Evolutionary conservation across 495 filamentous ascomycete genomes (phyloP).

Genomic region (Sphaerosporella brunnea): DNA sequence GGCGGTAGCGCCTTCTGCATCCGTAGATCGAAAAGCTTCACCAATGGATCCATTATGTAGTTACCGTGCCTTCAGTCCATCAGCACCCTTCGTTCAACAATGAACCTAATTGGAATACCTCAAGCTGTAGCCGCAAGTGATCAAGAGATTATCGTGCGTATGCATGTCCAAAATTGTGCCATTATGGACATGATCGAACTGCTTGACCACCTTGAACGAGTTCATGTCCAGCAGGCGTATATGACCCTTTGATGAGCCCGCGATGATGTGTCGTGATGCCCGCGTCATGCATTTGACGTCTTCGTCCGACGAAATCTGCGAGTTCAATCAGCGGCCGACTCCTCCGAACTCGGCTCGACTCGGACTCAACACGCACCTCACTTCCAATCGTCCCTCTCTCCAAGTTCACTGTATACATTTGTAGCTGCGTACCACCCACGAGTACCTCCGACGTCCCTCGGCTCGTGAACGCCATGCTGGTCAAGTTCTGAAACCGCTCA

Average conservation of each 20-base stretch:
- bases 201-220: slow-evolving; percentile 58
- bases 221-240: slow-evolving; percentile 70
- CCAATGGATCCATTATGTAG: slow-evolving; percentile 66
- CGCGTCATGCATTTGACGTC: slow-evolving; percentile 82
- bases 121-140: slow-evolving; percentile 85
- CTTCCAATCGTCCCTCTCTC: slow-evolving; percentile 30
- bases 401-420: slow-evolving; percentile 80
- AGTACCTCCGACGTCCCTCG: slow-evolving; percentile 65
- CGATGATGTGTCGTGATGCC: slow-evolving; percentile 66
- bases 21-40: slow-evolving; percentile 88
- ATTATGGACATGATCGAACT: slow-evolving; percentile 64
- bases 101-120: slow-evolving; percentile 32
- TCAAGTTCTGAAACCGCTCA: slow-evolving; percentile 60
- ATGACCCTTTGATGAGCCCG: slow-evolving; percentile 65
- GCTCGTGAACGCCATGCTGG: slow-evolving; percentile 86
- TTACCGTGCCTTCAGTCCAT: slow-evolving; percentile 28
- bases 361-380: slow-evolving; percentile 10
- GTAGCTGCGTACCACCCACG: slow-evolving; percentile 66
- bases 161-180: slow-evolving; percentile 88
- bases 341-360: not conserved
- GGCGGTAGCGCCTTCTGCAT: slow-evolving; percentile 67
- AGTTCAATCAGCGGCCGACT: not conserved
- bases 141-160: slow-evolving; percentile 71
- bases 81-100: not conserved
- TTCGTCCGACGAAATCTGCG: slow-evolving; percentile 47